A percentile compares a stretch with the other conserved stretches of the same genome.
Evolutionary conservation across 164 flowering plant species (phyloP).

Genomic region (Nelumbo lutea): DNA sequence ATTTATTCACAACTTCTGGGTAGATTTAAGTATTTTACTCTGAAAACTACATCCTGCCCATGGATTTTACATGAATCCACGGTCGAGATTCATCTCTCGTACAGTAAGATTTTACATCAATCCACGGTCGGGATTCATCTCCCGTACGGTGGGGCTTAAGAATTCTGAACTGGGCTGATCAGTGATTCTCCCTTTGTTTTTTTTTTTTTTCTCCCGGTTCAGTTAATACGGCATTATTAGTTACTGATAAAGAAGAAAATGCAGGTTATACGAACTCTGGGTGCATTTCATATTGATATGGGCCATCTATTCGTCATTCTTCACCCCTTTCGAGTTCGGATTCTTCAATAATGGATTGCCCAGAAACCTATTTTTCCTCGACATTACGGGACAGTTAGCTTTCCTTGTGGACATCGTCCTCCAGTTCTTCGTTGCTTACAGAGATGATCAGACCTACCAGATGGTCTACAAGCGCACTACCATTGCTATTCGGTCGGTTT

Average conservation of each 20-base stretch:
- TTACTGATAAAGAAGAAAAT: not conserved
- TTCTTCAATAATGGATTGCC: constrained; percentile 91
- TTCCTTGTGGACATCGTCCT: constrained; percentile 74
- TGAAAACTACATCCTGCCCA: too few relatives aligned
- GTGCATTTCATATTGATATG: constrained; percentile 66
- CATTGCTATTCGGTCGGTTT: constrained; percentile 64
- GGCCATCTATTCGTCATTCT: constrained; percentile 91
- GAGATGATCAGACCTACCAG: constrained; percentile 67
- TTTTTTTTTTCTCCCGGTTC: too few relatives aligned
- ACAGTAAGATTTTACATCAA: too few relatives aligned
- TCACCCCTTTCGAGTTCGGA: constrained; percentile 95
- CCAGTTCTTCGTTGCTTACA: constrained; percentile 65
- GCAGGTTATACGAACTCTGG: constrained; percentile 85
- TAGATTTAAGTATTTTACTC: too few relatives aligned
- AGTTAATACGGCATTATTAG: not conserved
- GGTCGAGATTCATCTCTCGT: too few relatives aligned
- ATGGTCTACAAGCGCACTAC: constrained; percentile 56
- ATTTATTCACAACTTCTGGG: too few relatives aligned
- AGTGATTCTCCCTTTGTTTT: too few relatives aligned
- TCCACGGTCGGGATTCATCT: too few relatives aligned
- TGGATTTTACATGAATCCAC: too few relatives aligned
- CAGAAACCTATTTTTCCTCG: constrained; percentile 53
- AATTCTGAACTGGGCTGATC: too few relatives aligned
- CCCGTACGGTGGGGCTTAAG: too few relatives aligned
- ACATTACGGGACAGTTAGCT: constrained; percentile 72